A percentile compares a stretch with the other conserved stretches of the same genome.
phyloP scores from a whole-genome alignment of 2,329 filamentous ascomycete genomes.

The Neurospora sp. region DNA sequence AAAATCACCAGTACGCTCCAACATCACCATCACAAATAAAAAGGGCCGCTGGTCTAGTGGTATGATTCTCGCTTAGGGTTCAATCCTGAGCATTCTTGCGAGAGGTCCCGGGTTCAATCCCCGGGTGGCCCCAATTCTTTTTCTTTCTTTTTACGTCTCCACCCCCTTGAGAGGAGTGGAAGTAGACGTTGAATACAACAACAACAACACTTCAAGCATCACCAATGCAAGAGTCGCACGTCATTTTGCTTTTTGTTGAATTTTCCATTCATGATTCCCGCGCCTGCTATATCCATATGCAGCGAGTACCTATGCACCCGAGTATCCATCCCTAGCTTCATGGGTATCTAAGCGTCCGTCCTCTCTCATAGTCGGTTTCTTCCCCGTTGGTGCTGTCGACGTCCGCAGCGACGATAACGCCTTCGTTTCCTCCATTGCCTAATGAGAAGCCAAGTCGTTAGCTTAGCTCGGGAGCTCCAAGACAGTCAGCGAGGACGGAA shows the following conservation, averaged over 20 bases:
- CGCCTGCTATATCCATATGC: neutral
- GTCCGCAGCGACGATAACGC: neutral
- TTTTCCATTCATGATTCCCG: neutral
- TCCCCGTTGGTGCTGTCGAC: neutral
- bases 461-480: neutral
- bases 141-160: neutral
- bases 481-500: neutral
- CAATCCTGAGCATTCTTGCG: constrained; percentile 4
- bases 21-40: neutral
- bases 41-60: constrained; percentile 38
- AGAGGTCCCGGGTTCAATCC: constrained; percentile 15
- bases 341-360: neutral
- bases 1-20: neutral
- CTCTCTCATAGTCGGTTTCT: neutral
- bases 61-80: constrained; percentile 54
- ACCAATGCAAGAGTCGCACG: neutral
- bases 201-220: neutral
- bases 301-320: neutral
- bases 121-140: constrained; percentile 3
- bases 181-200: neutral
- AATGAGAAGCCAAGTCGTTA: neutral
- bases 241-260: neutral
- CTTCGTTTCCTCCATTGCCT: neutral
- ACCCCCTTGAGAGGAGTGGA: neutral
- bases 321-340: neutral